Conservation (phyloP, 2,329 filamentous ascomycete species). For the Sphaceloma murrayae region DNA sequence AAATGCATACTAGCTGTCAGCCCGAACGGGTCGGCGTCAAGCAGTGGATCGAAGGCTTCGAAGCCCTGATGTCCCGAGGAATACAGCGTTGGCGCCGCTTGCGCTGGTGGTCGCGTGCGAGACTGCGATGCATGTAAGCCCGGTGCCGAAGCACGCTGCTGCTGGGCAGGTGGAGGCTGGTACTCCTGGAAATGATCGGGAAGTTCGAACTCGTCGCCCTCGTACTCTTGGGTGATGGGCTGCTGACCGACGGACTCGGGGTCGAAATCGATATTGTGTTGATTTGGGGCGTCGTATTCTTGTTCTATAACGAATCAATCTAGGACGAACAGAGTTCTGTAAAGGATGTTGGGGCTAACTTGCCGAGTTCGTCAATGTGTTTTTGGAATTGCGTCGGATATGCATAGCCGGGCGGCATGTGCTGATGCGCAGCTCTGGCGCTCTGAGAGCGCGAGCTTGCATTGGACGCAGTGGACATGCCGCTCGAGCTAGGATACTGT, state of each 20-base stretch:
- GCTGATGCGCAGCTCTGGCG: slow-evolving; percentile 22
- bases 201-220: slow-evolving; percentile 5
- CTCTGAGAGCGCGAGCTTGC: slow-evolving; percentile 21
- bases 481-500: slow-evolving; percentile 28
- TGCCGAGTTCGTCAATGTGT: slow-evolving; percentile 92
- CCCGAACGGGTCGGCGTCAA: slow-evolving; percentile 90
- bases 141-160: slow-evolving; percentile 11
- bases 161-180: background rate
- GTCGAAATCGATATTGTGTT: slow-evolving; percentile 33
- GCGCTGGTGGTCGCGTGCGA: background rate
- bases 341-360: slow-evolving; percentile 48
- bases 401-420: slow-evolving; percentile 42
- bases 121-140: background rate
- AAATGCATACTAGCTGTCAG: slow-evolving; percentile 93
- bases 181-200: slow-evolving; percentile 9
- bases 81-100: background rate
- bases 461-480: slow-evolving; percentile 30
- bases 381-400: slow-evolving; percentile 86
- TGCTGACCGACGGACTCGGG: slow-evolving; percentile 1
- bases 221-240: background rate
- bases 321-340: slow-evolving; percentile 58
- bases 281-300: slow-evolving; percentile 79
- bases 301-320: slow-evolving; percentile 74
- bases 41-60: slow-evolving; percentile 70
- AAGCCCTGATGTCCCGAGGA: slow-evolving; percentile 29